A percentile compares a stretch with the other conserved stretches of the same genome.
Conservation (phyloP, 2,329 filamentous ascomycete genomes). For the Diaporthe aspalathi region DNA sequence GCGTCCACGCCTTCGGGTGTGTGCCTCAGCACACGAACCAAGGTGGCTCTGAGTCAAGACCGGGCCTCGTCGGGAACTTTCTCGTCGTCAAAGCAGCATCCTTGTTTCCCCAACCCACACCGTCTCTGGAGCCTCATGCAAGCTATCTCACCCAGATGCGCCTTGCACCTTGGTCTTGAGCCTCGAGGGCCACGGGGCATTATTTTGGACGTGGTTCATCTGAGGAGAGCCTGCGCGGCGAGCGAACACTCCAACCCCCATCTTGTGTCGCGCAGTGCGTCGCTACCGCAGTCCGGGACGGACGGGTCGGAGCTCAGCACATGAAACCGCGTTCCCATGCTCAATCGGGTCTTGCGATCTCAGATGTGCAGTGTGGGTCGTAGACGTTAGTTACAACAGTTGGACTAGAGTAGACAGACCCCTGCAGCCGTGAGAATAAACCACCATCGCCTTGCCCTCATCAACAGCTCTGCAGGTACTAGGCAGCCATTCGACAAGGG, state of each 20-base stretch:
- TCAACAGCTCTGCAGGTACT: neutral
- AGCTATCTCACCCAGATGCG: constrained; percentile 10
- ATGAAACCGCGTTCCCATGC: constrained; percentile 24
- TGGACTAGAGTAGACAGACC: neutral
- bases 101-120: constrained; percentile 24
- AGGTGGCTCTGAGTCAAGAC: constrained; percentile 27
- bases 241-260: neutral
- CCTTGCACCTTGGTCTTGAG: neutral
- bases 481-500: too few species aligned
- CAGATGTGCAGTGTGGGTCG: constrained; percentile 33
- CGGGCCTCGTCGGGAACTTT: constrained; percentile 29
- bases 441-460: constrained; percentile 23
- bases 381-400: constrained; percentile 10
- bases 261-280: neutral
- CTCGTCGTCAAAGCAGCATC: constrained; percentile 25
- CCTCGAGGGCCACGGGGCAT: neutral
- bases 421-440: constrained; percentile 4
- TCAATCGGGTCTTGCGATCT: constrained; percentile 31
- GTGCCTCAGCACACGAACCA: constrained; percentile 6
- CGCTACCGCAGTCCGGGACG: constrained; percentile 10
- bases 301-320: constrained; percentile 22
- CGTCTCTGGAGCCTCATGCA: constrained; percentile 32
- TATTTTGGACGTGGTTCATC: neutral
- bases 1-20: constrained; percentile 26
- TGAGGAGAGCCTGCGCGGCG: neutral